phyloP scores from a whole-genome alignment of 1,139 yeast genomes.

The Geotrichum citri-aurantii region DNA sequence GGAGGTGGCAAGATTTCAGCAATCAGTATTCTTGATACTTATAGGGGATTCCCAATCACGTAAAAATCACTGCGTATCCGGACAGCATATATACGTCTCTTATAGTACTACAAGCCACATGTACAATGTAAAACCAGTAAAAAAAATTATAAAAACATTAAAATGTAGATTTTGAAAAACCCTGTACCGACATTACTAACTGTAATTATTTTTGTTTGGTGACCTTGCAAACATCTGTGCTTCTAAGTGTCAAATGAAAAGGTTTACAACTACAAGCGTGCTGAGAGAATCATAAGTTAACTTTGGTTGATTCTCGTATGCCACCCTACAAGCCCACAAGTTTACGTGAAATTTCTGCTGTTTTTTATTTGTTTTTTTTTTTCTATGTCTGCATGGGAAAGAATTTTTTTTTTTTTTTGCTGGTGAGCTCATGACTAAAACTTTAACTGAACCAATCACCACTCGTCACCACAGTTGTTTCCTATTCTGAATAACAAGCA shows the following conservation, averaged over 20 bases:
- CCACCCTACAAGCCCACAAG: not conserved
- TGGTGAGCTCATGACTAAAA: not conserved
- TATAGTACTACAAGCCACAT: not conserved
- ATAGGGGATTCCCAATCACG: not conserved
- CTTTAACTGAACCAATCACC: not conserved
- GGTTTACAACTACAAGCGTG: not conserved
- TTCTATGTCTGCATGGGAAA: not conserved
- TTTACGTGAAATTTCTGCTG: not conserved
- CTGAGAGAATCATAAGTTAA: not conserved
- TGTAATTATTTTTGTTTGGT: too few species aligned
- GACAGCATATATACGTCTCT: not conserved
- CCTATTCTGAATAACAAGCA: not conserved
- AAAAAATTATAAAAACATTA: too few species aligned
- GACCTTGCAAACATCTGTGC: not conserved
- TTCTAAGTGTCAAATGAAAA: not conserved
- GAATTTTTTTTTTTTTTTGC: not conserved
- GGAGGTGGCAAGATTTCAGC: not conserved
- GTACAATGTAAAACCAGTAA: not conserved
- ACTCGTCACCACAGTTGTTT: not conserved
- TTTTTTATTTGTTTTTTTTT: too few species aligned
- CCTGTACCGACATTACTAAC: not conserved
- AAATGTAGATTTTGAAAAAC: too few species aligned
- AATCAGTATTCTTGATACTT: not conserved
- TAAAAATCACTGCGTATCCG: not conserved
- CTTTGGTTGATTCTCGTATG: not conserved